These are phyloP conservation scores for Capillidium heterosporum DNA, from an alignment of 371 early-diverging fungal species.

Conservation along the genomic window DNA sequence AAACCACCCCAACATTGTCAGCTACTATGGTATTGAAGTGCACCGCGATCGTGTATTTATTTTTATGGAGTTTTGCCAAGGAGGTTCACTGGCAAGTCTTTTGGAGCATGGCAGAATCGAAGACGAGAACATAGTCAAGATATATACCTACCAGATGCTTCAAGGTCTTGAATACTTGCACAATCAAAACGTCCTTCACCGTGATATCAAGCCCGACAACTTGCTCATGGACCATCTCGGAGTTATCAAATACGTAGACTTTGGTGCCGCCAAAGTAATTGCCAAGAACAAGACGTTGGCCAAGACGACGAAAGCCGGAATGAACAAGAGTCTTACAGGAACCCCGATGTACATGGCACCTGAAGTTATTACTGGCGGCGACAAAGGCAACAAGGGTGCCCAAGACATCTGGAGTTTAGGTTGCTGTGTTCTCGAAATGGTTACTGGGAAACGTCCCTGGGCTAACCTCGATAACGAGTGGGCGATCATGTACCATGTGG, in stretches of 20 bases:
- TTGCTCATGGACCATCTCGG: conserved; percentile 61
- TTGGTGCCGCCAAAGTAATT: conserved; percentile 75
- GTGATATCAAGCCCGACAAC: conserved; percentile 83
- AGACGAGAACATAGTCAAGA: conserved; percentile 48
- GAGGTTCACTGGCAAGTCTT: conserved; percentile 57
- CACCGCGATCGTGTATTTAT: conserved; percentile 78
- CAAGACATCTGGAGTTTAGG: conserved; percentile 93
- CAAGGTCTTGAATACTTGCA: conserved; percentile 85
- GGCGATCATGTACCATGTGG: conserved; percentile 79
- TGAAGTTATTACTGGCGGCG: conserved; percentile 77
- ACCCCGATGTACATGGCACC: conserved; percentile 98
- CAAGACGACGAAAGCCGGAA: conserved; percentile 22
- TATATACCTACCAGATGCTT: conserved; percentile 69
- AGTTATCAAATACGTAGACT: conserved; percentile 70
- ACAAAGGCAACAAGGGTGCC: conserved; percentile 49
- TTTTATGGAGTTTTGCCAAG: conserved; percentile 88
- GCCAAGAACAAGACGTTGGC: conserved; percentile 57
- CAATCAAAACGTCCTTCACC: conserved; percentile 66
- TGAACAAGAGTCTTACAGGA: conserved; percentile 57
- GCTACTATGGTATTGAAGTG: conserved; percentile 80
- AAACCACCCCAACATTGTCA: conserved; percentile 75
- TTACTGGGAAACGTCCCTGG: conserved; percentile 86
- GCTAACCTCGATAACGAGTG: conserved; percentile 80
- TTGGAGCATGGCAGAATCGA: conserved; percentile 64
- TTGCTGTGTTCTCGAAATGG: conserved; percentile 89